Conservation (phyloP, 805 yeast species). For the Candida silvicultrix region DNA sequence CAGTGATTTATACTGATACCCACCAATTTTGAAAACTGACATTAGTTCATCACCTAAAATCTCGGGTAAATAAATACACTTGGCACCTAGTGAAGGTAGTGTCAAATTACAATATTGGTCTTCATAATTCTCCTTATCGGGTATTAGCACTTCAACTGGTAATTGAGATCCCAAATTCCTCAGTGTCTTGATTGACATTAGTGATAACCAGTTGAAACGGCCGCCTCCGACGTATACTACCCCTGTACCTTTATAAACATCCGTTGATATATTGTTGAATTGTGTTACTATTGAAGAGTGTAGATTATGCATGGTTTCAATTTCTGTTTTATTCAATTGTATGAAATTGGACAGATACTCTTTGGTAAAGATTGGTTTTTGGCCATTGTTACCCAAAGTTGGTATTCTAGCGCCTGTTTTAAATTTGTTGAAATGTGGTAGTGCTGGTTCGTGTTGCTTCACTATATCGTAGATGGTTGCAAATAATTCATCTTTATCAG, state of each 20-base stretch:
- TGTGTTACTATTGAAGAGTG: background rate
- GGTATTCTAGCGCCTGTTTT: background rate
- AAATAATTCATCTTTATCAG: background rate
- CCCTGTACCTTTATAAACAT: conserved; percentile 31
- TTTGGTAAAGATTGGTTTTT: background rate
- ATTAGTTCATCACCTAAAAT: conserved; percentile 34
- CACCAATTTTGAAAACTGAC: background rate
- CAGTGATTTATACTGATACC: conserved; percentile 58
- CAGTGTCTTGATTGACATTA: conserved; percentile 55
- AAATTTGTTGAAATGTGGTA: background rate
- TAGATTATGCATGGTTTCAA: background rate
- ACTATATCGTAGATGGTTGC: background rate
- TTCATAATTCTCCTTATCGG: conserved; percentile 58
- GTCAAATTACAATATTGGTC: conserved; percentile 54
- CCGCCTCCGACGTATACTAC: conserved; percentile 77
- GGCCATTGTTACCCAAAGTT: background rate
- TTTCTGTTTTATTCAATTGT: background rate
- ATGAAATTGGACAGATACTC: background rate
- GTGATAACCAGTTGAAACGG: conserved; percentile 62
- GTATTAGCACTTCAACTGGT: conserved; percentile 73
- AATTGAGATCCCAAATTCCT: conserved; percentile 52
- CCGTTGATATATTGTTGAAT: background rate
- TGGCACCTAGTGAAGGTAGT: conserved; percentile 53
- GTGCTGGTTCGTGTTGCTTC: background rate
- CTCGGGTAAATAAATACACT: conserved; percentile 59